phyloP scores from a whole-genome alignment of 1,284 basidiomycete species.

The Microbotryum violaceum region DNA sequence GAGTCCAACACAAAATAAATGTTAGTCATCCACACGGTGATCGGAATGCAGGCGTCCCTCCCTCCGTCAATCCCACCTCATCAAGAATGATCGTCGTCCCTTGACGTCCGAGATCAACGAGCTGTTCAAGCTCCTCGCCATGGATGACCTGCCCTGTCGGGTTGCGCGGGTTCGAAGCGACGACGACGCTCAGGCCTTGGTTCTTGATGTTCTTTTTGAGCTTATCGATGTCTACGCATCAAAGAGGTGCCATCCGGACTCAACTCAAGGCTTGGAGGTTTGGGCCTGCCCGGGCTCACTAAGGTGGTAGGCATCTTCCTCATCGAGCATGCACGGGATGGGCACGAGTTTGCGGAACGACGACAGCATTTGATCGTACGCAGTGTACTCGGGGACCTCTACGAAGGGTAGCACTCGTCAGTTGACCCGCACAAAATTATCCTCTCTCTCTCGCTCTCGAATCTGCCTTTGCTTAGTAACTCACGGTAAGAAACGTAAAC shows the following conservation, averaged over 20 bases:
- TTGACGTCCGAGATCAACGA: constrained; percentile 64
- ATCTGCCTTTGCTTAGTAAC: too few relatives aligned
- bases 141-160: constrained; percentile 58
- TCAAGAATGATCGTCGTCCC: constrained; percentile 75
- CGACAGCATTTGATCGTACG: constrained; percentile 59
- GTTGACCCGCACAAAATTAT: too few relatives aligned
- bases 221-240: constrained; percentile 51
- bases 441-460: too few relatives aligned
- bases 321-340: constrained; percentile 59
- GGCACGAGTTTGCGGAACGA: constrained; percentile 84
- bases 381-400: constrained; percentile 74
- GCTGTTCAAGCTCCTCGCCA: constrained; percentile 69
- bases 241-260: neutral
- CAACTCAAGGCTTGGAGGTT: neutral
- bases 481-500: constrained; percentile 45
- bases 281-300: constrained; percentile 30
- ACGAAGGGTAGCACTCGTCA: too few relatives aligned
- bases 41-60: neutral
- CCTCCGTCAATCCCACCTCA: constrained; percentile 50
- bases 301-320: constrained; percentile 56
- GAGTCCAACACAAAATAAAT: too few relatives aligned
- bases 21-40: neutral
- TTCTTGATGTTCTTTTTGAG: constrained; percentile 42
- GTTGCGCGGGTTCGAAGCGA: constrained; percentile 85
- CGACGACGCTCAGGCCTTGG: constrained; percentile 74